Conservation (phyloP, 495 filamentous ascomycete species). For the Penicillium psychrofluorescens region DNA sequence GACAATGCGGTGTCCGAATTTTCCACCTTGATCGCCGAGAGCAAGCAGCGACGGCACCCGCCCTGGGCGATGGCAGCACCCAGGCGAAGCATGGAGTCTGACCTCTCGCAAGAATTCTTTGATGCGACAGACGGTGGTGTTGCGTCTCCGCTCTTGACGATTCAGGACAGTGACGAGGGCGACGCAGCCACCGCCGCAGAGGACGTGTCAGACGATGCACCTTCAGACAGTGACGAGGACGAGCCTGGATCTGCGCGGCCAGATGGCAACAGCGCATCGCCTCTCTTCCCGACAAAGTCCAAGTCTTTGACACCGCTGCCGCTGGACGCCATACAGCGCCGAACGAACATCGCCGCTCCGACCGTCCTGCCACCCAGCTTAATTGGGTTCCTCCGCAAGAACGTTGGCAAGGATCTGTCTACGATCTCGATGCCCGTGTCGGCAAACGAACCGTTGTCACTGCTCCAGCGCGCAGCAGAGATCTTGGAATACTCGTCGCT, state of each 20-base stretch:
- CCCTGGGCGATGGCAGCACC: conserved; percentile 42
- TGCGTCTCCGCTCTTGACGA: conserved; percentile 64
- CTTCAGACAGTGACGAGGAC: conserved; percentile 51
- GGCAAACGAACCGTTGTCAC: conserved; percentile 85
- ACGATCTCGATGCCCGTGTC: conserved; percentile 96
- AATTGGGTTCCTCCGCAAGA: conserved; percentile 91
- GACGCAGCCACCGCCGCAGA: conserved; percentile 18
- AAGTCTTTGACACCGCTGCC: conserved; percentile 77
- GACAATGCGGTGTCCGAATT: conserved; percentile 80
- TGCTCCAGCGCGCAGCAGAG: conserved; percentile 82
- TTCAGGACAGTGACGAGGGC: conserved; percentile 58
- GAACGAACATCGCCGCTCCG: conserved; percentile 61
- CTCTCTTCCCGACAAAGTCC: conserved; percentile 64
- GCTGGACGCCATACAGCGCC: conserved; percentile 55
- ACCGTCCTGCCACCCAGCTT: conserved; percentile 78
- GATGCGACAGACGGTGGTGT: conserved; percentile 72
- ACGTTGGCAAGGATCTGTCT: conserved; percentile 94
- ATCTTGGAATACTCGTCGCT: conserved; percentile 82
- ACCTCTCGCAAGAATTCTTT: conserved; percentile 83
- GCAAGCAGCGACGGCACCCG: conserved; percentile 66
- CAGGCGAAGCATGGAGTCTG: conserved; percentile 74
- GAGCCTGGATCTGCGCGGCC: too few species aligned
- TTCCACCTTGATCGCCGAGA: conserved; percentile 63
- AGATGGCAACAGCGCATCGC: conserved; percentile 34
- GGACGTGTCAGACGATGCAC: conserved; percentile 31